These are phyloP conservation scores for Cryptococcus sp. DNA, from an alignment of 1,284 basidiomycete genomes.

Conservation along the genomic window DNA sequence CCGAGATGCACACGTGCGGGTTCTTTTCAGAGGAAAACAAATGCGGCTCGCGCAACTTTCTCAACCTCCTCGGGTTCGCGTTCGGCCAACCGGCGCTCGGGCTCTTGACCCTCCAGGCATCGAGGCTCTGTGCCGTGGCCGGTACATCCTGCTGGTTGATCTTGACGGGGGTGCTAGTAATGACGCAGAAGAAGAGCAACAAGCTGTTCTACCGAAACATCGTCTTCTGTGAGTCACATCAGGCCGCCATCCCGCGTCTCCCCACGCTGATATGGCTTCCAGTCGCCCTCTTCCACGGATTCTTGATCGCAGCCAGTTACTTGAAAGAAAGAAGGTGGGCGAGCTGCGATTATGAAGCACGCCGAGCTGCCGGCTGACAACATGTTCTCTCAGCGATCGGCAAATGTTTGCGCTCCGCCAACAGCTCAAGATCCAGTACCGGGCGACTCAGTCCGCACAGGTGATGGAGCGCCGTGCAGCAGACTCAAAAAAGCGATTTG, in stretches of 20 bases:
- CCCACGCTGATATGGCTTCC: not conserved
- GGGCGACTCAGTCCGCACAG: slow-evolving; percentile 75
- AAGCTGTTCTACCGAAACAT: slow-evolving; percentile 49
- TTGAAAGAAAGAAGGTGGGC: slow-evolving; percentile 49
- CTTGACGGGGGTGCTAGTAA: slow-evolving; percentile 55
- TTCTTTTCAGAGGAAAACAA: slow-evolving; percentile 27
- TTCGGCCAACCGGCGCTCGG: slow-evolving; percentile 70
- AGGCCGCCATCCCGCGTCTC: not conserved
- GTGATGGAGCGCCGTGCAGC: slow-evolving; percentile 74
- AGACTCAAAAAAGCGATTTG: slow-evolving; percentile 72
- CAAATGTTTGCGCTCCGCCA: slow-evolving; percentile 62
- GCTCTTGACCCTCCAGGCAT: slow-evolving; percentile 68
- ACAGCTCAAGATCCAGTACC: slow-evolving; percentile 67
- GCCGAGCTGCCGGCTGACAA: not conserved
- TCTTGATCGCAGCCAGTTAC: slow-evolving; percentile 47
- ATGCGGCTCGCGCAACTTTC: slow-evolving; percentile 31
- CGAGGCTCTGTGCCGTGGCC: slow-evolving; percentile 63
- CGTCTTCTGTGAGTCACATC: slow-evolving; percentile 43
- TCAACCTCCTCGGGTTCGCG: slow-evolving; percentile 41
- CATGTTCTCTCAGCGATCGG: slow-evolving; percentile 52
- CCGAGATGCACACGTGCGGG: slow-evolving; percentile 39
- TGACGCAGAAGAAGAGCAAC: slow-evolving; percentile 45
- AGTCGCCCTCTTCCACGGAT: slow-evolving; percentile 45
- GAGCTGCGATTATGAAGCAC: too few species aligned
- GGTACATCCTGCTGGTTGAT: slow-evolving; percentile 60